A percentile compares a stretch with the other conserved stretches of the same genome.
phyloP scores from a whole-genome alignment of 2,329 filamentous ascomycete species.

The Xylaria sp. region DNA sequence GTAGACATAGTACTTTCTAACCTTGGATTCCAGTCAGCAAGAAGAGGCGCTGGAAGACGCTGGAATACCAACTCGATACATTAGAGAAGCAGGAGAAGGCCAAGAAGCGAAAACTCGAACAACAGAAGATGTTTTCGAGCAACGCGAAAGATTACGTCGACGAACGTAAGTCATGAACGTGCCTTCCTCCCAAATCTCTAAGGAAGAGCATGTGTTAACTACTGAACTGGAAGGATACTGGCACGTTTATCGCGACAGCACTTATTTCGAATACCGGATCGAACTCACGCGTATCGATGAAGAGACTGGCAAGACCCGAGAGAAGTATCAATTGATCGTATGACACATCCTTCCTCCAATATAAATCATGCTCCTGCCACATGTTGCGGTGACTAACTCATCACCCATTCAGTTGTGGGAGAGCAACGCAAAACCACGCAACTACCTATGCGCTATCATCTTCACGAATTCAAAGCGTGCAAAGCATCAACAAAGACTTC shows the following conservation, averaged over 20 bases:
- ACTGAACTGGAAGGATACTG: slow-evolving; percentile 20
- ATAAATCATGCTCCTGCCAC: neutral
- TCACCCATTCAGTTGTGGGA: slow-evolving; percentile 71
- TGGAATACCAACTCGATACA: slow-evolving; percentile 57
- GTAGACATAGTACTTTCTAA: neutral
- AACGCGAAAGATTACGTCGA: slow-evolving; percentile 18
- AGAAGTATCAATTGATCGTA: slow-evolving; percentile 71
- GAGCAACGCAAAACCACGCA: slow-evolving; percentile 66
- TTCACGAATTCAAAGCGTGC: slow-evolving; percentile 55
- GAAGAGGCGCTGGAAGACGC: slow-evolving; percentile 47
- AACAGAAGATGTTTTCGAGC: neutral
- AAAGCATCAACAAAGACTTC: slow-evolving; percentile 54
- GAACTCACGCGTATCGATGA: slow-evolving; percentile 66
- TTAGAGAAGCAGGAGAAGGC: slow-evolving; percentile 41
- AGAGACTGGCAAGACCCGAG: slow-evolving; percentile 58
- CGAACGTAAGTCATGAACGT: slow-evolving; percentile 14
- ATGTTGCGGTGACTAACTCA: neutral
- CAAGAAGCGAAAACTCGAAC: slow-evolving; percentile 47
- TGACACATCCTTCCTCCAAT: slow-evolving; percentile 46
- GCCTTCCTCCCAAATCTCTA: neutral
- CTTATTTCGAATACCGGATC: slow-evolving; percentile 72
- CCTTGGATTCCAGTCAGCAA: slow-evolving; percentile 35
- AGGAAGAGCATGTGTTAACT: slow-evolving; percentile 6
- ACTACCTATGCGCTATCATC: slow-evolving; percentile 70
- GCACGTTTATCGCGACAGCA: slow-evolving; percentile 71